Evolutionary conservation across 176 grass and related monocot genomes (phyloP).

Genomic region (Oryza glumipatula): DNA sequence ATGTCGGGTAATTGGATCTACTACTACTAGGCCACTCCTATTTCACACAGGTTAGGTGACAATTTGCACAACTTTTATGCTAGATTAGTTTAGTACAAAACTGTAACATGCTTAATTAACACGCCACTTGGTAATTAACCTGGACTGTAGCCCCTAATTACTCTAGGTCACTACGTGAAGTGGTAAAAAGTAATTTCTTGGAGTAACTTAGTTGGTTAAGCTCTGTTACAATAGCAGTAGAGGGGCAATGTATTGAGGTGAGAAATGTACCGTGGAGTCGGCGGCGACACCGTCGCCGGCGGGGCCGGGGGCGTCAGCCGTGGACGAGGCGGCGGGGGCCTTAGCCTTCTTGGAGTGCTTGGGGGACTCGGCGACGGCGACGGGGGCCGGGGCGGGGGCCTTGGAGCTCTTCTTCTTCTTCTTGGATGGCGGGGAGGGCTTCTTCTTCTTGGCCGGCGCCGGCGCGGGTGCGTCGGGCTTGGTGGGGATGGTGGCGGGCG

Average conservation of each 20-base stretch:
- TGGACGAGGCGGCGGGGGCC: slow-evolving; percentile 12
- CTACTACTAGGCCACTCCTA: neutral
- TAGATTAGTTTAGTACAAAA: neutral
- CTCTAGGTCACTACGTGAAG: neutral
- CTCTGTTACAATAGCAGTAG: neutral
- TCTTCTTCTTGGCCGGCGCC: slow-evolving; percentile 69
- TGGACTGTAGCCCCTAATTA: neutral
- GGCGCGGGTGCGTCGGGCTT: slow-evolving; percentile 57
- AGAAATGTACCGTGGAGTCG: slow-evolving; percentile 46
- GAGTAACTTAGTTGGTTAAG: neutral
- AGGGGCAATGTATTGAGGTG: neutral
- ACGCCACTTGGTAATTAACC: neutral
- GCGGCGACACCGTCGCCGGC: slow-evolving; percentile 22
- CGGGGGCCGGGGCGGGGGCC: slow-evolving; percentile 52
- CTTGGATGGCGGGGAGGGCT: slow-evolving; percentile 30
- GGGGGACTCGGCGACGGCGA: slow-evolving; percentile 33
- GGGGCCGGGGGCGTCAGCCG: slow-evolving; percentile 42
- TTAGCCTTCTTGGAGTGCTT: slow-evolving; percentile 47
- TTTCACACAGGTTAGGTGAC: neutral
- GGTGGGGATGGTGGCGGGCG: slow-evolving; percentile 38
- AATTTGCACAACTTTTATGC: neutral
- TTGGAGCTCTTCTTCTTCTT: slow-evolving; percentile 56
- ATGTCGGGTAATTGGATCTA: slow-evolving; percentile 42
- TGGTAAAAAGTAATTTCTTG: neutral
- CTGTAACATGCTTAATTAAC: neutral